phyloP scores from a whole-genome alignment of 345 rosid genomes.

The Linum lewisii region DNA sequence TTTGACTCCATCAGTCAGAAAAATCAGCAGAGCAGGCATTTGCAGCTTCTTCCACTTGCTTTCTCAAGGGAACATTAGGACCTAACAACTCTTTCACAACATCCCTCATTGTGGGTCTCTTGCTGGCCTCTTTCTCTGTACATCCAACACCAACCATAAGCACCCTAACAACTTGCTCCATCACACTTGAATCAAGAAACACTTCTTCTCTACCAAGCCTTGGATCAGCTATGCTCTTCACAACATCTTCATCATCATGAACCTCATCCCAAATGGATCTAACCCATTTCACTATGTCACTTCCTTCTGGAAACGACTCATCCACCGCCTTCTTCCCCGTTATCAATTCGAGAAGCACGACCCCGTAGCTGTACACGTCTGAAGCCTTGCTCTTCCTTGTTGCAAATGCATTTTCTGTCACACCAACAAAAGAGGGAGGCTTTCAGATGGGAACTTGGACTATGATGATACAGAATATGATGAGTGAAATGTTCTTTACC shows the following conservation, averaged over 20 bases:
- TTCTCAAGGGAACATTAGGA: conserved; percentile 8
- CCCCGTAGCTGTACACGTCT: conserved; percentile 63
- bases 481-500: conserved; percentile 28
- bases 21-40: conserved; percentile 1
- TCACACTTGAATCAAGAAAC: conserved; percentile 35
- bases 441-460: background rate
- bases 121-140: conserved; percentile 42
- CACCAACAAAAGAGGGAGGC: no score
- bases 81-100: conserved; percentile 44
- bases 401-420: conserved; percentile 53
- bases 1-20: no score
- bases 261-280: conserved; percentile 31
- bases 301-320: conserved; percentile 23
- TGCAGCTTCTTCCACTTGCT: conserved; percentile 1
- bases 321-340: conserved; percentile 46
- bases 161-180: conserved; percentile 40
- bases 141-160: conserved; percentile 48
- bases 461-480: background rate
- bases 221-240: conserved; percentile 34
- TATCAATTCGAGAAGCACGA: conserved; percentile 56
- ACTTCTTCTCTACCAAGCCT: conserved; percentile 25
- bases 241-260: conserved; percentile 12
- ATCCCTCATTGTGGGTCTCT: conserved; percentile 61
- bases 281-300: conserved; percentile 43
- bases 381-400: conserved; percentile 43